A percentile compares a stretch with the other conserved stretches of the same genome.
Evolutionary conservation across 2,329 filamentous ascomycete genomes (phyloP).

Genomic region (Fusarium buharicum): DNA sequence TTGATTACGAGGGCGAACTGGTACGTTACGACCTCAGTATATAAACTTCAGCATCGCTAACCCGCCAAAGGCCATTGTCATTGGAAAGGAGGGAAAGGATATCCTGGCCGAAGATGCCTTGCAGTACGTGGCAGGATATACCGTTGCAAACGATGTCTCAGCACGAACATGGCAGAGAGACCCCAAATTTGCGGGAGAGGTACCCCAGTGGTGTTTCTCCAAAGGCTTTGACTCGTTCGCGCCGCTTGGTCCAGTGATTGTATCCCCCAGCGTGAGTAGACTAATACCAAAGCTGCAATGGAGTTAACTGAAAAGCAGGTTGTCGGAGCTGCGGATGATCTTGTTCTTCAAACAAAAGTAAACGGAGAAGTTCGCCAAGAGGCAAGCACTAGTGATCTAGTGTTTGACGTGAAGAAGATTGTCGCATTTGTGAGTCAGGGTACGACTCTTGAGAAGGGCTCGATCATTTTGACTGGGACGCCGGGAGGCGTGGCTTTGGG

Average conservation of each 20-base stretch:
- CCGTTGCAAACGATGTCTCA: slow-evolving; percentile 22
- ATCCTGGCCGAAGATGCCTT: slow-evolving; percentile 13
- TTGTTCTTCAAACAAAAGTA: slow-evolving; percentile 14
- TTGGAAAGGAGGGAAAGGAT: slow-evolving; percentile 20
- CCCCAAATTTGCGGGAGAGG: slow-evolving; percentile 6
- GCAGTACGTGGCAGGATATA: slow-evolving; percentile 16
- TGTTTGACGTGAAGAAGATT: slow-evolving; percentile 11
- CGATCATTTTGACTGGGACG: slow-evolving; percentile 23
- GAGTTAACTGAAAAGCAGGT: slow-evolving; percentile 1
- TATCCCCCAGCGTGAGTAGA: slow-evolving; percentile 11
- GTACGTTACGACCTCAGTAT: background rate
- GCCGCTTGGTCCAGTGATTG: slow-evolving; percentile 12
- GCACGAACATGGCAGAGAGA: slow-evolving; percentile 16
- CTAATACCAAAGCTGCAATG: background rate
- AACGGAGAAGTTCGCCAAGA: slow-evolving; percentile 24
- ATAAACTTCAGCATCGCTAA: background rate
- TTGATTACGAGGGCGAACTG: slow-evolving; percentile 27
- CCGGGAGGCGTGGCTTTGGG: slow-evolving; percentile 20
- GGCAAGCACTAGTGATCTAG: slow-evolving; percentile 9
- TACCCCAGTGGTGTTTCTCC: slow-evolving; percentile 23
- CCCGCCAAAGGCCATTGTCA: slow-evolving; percentile 5
- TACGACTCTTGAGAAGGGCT: slow-evolving; percentile 15
- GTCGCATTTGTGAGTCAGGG: slow-evolving; percentile 17
- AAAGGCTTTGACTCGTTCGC: slow-evolving; percentile 26
- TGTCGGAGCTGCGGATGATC: slow-evolving; percentile 5